Base-by-base conservation (phyloP, 139 green algal species). In the Picochlorum sp. region DNA sequence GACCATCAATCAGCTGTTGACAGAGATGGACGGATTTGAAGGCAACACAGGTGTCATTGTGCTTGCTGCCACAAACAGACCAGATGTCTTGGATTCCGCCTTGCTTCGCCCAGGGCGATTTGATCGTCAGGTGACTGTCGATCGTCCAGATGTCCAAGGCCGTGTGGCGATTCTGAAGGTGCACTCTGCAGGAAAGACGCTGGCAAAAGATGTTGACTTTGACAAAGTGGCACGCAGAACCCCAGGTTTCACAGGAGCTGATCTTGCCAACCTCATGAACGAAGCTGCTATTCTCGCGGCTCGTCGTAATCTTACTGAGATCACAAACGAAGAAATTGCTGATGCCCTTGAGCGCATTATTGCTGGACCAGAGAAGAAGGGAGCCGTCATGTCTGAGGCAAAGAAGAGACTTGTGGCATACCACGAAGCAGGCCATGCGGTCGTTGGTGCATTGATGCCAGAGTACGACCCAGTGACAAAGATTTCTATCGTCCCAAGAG, bases 211-310 rank as follows among this genome's bases (percentile, higher is more conserved):
- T 45, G 89, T 99, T 15, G 88, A 95, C 81, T 85, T 98, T 66
- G 91, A 98, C 44, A 96, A 92, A 77, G 90, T 99, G 56, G 88
- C 94, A 1, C 82, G 88, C 68, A 84, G 94, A 62, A 99, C 94
- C 2, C 94, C 94, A 49, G 94, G 94, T 20, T 79, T 77, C 72
- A 79, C 72, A 37, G 72, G 94, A 54, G 94, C 94, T 24, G 94
- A 98, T 70, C 81, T 99, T 70, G 88, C 97, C 83, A 98, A 98
- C 85, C 83, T 99, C 45, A 97, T 98, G 90, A 99, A 99, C 75
- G 94, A 99, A 87, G 89, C 94, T 2, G 94, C 94, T 60, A 98
- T 99, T 74, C 70, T 98, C 67, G 94, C 94, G 21, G 94, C 94
- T 0, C 81, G 94, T 49, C 83, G 94, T 59, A 74, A 87, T 57